A percentile compares a stretch with the other conserved stretches of the same genome.
phyloP scores from a whole-genome alignment of 257 asterid species.

The Solanum peruvianum region DNA sequence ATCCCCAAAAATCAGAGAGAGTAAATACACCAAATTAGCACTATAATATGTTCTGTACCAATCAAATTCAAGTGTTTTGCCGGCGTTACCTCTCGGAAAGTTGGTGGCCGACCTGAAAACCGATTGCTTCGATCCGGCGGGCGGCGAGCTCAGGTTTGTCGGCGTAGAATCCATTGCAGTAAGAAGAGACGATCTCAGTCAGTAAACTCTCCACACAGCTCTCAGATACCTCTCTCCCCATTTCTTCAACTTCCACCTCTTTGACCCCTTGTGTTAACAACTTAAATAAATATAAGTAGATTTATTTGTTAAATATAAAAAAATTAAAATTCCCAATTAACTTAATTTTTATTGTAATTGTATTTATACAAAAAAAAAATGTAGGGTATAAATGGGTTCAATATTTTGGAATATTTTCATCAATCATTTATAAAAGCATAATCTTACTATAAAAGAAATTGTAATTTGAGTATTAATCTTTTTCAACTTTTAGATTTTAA shows the following conservation, averaged over 20 bases:
- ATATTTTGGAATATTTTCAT: too few species aligned
- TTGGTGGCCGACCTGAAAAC: slow-evolving; percentile 95
- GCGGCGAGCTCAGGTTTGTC: slow-evolving; percentile 93
- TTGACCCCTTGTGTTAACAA: neutral
- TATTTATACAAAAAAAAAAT: neutral
- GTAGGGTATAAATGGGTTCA: neutral
- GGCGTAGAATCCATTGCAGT: slow-evolving; percentile 74
- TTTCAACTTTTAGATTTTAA: neutral
- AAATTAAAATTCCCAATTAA: neutral
- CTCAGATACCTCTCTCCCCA: slow-evolving; percentile 81
- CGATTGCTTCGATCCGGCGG: slow-evolving; percentile 91
- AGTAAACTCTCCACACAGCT: slow-evolving; percentile 91
- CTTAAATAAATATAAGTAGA: neutral
- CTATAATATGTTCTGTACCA: neutral
- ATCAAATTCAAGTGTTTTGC: neutral
- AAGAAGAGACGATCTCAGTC: slow-evolving; percentile 70
- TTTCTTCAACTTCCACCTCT: neutral
- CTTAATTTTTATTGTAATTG: neutral
- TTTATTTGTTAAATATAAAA: neutral
- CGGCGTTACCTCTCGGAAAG: slow-evolving; percentile 58
- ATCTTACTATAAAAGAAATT: neutral
- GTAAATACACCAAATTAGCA: neutral
- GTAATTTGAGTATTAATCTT: neutral
- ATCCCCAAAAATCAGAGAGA: neutral
- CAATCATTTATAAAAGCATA: neutral